These are phyloP conservation scores for Boechera divaricarpa DNA, from an alignment of 345 rosid species.

Conservation along the genomic window DNA sequence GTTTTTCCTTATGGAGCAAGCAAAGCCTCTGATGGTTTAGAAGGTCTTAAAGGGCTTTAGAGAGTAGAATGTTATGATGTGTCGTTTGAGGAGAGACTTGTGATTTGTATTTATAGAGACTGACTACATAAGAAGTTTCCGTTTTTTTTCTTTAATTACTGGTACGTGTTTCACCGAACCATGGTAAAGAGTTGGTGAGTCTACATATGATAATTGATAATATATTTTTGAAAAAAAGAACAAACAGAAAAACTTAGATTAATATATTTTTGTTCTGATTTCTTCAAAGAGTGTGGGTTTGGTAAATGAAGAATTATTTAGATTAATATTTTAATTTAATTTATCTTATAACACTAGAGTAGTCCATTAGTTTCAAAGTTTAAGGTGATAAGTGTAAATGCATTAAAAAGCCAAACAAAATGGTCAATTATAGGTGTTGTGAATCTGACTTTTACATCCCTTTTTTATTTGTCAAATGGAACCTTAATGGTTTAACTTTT, in stretches of 20 bases:
- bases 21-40: constrained; percentile 26
- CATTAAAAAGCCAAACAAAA: constrained; percentile 37
- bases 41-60: background rate
- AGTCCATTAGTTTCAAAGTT: constrained; percentile 18
- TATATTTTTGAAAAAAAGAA: background rate
- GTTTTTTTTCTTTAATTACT: constrained; percentile 6
- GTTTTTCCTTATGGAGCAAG: background rate
- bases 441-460: constrained; percentile 26
- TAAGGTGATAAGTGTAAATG: constrained; percentile 31
- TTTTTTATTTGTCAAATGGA: background rate
- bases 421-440: constrained; percentile 38
- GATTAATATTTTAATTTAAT: background rate
- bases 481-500: background rate
- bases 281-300: constrained; percentile 40
- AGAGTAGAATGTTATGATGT: constrained; percentile 22
- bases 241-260: constrained; percentile 1
- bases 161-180: constrained; percentile 37
- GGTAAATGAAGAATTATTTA: constrained; percentile 34
- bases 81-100: constrained; percentile 25
- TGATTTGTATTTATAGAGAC: constrained; percentile 38
- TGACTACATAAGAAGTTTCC: constrained; percentile 16
- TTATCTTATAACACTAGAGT: constrained; percentile 22
- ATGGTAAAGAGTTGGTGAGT: constrained; percentile 49
- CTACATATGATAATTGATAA: background rate
- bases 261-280: background rate